phyloP scores from a whole-genome alignment of 129 eudicot species.

The Cynara cardunculus region DNA sequence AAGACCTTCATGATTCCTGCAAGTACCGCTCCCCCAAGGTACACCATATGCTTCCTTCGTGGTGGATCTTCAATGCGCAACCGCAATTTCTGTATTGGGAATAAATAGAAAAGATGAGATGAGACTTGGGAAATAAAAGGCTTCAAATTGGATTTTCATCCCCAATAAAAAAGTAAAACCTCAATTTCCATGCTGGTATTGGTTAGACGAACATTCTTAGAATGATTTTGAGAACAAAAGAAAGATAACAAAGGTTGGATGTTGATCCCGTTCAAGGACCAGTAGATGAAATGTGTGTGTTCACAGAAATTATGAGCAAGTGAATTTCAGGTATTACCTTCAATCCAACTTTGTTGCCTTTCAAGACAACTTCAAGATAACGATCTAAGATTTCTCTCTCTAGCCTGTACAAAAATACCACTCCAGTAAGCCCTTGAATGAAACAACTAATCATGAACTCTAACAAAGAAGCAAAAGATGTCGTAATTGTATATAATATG shows the following conservation, averaged over 20 bases:
- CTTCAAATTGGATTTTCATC: not conserved
- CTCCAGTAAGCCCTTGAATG: conserved; percentile 8
- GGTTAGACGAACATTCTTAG: not conserved
- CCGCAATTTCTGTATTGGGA: conserved; percentile 60
- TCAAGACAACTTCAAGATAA: conserved; percentile 88
- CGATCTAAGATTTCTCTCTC: conserved; percentile 97
- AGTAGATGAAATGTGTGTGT: conserved; percentile 4
- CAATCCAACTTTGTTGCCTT: conserved; percentile 93
- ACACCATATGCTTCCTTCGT: conserved; percentile 98
- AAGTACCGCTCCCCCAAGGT: conserved; percentile 98
- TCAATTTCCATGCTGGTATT: not conserved
- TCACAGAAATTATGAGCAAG: not conserved
- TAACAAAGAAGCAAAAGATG: not conserved
- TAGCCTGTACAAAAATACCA: conserved; percentile 46
- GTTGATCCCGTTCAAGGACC: not conserved
- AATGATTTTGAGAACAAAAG: not conserved
- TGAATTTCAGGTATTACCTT: conserved; percentile 50
- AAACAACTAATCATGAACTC: not conserved
- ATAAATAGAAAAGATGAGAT: not conserved
- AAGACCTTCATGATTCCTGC: conserved; percentile 97
- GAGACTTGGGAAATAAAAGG: not conserved
- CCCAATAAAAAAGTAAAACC: not conserved
- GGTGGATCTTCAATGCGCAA: conserved; percentile 98
- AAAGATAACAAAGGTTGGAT: not conserved
- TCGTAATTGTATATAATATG: conserved; percentile 1